Conservation (phyloP, 768 basidiomycete species). For the Mycena indigotica region DNA sequence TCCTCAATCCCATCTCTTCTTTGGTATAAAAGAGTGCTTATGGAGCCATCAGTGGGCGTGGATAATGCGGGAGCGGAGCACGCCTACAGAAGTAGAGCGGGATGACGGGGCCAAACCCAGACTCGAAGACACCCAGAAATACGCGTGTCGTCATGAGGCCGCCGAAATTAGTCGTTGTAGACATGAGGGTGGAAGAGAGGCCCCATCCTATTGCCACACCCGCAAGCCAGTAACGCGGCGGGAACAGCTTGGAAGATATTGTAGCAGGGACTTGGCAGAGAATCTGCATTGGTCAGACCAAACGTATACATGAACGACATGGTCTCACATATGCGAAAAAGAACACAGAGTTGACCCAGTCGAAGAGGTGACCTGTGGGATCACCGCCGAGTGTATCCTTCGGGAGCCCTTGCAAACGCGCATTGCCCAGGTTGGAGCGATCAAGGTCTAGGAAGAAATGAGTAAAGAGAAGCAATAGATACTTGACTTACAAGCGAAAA, state of each 20-base stretch:
- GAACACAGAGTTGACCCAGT: constrained; percentile 77
- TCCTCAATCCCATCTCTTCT: constrained; percentile 69
- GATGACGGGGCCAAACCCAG: constrained; percentile 76
- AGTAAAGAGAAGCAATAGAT: constrained; percentile 3
- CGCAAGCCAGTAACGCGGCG: constrained; percentile 70
- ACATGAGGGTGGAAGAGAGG: constrained; percentile 69
- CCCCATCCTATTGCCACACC: constrained; percentile 73
- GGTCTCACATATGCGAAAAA: constrained; percentile 74
- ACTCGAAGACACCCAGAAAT: constrained; percentile 75
- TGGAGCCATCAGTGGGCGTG: background rate
- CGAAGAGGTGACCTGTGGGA: constrained; percentile 67
- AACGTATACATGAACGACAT: background rate
- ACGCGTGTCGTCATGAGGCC: constrained; percentile 61
- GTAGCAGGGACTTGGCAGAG: constrained; percentile 70
- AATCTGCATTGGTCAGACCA: constrained; percentile 46
- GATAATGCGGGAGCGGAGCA: background rate
- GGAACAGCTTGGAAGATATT: constrained; percentile 64
- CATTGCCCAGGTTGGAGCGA: constrained; percentile 79
- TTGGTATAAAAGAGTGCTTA: constrained; percentile 79
- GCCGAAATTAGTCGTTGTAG: constrained; percentile 60
- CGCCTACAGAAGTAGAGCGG: constrained; percentile 75
- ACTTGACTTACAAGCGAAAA: constrained; percentile 78
- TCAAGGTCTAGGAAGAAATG: constrained; percentile 53
- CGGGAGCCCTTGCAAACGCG: constrained; percentile 71
- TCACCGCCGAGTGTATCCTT: constrained; percentile 69